Conservation (phyloP, 495 filamentous ascomycete genomes). For the Aspergillus bridgeri region DNA sequence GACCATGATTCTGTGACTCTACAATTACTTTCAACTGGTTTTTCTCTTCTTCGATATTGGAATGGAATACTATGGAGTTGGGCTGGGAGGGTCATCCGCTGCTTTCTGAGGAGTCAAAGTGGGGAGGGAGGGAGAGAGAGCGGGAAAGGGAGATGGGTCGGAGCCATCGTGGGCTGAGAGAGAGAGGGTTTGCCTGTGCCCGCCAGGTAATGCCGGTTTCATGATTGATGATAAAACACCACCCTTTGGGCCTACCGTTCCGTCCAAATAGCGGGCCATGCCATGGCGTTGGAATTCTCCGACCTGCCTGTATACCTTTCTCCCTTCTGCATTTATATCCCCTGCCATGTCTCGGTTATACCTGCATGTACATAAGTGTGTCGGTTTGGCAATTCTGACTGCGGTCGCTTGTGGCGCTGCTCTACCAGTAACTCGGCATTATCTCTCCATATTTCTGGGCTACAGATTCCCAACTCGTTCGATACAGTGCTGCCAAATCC, state of each 20-base stretch:
- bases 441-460: neutral
- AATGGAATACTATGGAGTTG: neutral
- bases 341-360: constrained; percentile 1
- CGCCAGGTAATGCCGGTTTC: neutral
- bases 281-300: constrained; percentile 14
- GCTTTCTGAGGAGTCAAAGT: neutral
- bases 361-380: constrained; percentile 12
- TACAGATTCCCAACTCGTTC: neutral
- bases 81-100: neutral
- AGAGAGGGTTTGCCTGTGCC: neutral
- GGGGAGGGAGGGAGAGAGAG: neutral
- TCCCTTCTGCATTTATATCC: constrained; percentile 5
- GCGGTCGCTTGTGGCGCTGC: neutral
- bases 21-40: neutral
- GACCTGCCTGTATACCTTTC: constrained; percentile 11
- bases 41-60: neutral
- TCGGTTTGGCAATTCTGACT: neutral
- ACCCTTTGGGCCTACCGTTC: neutral
- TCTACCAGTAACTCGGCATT: neutral
- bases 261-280: neutral
- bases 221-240: constrained; percentile 13
- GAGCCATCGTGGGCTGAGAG: neutral
- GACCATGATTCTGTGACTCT: neutral
- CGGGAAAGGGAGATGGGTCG: neutral
- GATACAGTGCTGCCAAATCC: neutral